Evolutionary conservation across 2,329 filamentous ascomycete species (phyloP).

Genomic region (Lasiodiplodia gonubiensis): DNA sequence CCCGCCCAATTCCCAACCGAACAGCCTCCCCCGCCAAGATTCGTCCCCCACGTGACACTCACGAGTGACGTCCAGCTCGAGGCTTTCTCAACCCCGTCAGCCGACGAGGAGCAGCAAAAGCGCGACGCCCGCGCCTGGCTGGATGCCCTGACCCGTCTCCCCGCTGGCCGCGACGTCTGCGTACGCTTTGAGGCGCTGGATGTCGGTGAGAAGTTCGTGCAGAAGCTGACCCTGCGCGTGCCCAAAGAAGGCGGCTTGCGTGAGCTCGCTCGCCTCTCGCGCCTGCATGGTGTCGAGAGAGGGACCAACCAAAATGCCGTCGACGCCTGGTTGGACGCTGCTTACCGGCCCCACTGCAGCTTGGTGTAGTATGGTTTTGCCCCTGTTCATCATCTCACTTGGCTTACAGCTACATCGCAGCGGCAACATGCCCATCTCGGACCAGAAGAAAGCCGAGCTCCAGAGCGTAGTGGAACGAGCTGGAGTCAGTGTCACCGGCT

Average conservation of each 20-base stretch:
- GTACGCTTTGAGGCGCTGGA: conserved; percentile 41
- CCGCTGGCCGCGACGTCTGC: conserved; percentile 30
- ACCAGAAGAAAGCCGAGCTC: conserved; percentile 35
- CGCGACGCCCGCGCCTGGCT: conserved; percentile 48
- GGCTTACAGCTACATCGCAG: not conserved
- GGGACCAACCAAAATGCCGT: conserved; percentile 34
- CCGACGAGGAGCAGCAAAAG: conserved; percentile 6
- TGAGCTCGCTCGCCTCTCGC: conserved; percentile 36
- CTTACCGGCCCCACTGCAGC: conserved; percentile 48
- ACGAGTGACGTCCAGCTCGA: conserved; percentile 44
- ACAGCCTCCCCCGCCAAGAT: conserved; percentile 41
- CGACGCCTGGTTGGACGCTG: conserved; percentile 40
- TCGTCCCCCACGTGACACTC: conserved; percentile 51
- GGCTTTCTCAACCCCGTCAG: conserved; percentile 30
- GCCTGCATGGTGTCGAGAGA: conserved; percentile 39
- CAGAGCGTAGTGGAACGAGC: conserved; percentile 34
- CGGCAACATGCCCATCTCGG: conserved; percentile 31
- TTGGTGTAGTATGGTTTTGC: conserved; percentile 47
- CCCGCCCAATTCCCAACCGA: conserved; percentile 40
- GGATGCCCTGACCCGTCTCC: conserved; percentile 34
- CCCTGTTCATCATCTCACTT: not conserved
- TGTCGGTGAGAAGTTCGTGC: conserved; percentile 46
- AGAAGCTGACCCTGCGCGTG: conserved; percentile 48
- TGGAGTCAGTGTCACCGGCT: conserved; percentile 36
- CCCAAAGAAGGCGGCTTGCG: conserved; percentile 38